Evolutionary conservation across 2,329 filamentous ascomycete genomes (phyloP).

Genomic region (Trichoderma sp.): DNA sequence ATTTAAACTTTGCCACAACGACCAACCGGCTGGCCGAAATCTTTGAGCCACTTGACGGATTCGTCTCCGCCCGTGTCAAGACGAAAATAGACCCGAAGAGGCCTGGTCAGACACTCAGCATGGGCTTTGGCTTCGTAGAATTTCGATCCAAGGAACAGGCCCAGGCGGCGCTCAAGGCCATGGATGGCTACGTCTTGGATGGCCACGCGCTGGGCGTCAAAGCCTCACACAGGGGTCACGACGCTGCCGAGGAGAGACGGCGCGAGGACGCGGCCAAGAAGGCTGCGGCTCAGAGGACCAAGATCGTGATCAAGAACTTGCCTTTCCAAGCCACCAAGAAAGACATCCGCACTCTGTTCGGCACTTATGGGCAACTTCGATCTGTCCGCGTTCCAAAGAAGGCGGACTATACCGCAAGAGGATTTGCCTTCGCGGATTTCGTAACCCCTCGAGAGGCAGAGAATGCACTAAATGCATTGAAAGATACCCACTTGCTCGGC

Average conservation of each 20-base stretch:
- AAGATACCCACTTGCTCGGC: constrained; percentile 90
- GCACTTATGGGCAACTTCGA: constrained; percentile 87
- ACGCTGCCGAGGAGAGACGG: constrained; percentile 84
- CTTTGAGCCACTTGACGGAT: constrained; percentile 82
- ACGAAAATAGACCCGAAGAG: constrained; percentile 93
- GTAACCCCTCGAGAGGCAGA: constrained; percentile 84
- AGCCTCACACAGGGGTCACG: constrained; percentile 81
- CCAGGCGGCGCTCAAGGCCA: constrained; percentile 75
- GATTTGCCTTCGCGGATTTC: constrained; percentile 97
- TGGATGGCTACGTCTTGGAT: constrained; percentile 88
- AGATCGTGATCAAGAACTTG: constrained; percentile 97
- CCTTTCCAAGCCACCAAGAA: constrained; percentile 95
- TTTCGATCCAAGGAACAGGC: constrained; percentile 80
- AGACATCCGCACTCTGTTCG: constrained; percentile 82
- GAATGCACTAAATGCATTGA: constrained; percentile 87
- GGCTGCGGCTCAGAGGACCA: constrained; percentile 73
- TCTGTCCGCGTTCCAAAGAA: constrained; percentile 95
- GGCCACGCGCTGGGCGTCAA: constrained; percentile 83
- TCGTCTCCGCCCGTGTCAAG: constrained; percentile 86
- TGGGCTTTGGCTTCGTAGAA: constrained; percentile 96
- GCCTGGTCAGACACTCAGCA: constrained; percentile 83
- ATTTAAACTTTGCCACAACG: constrained; percentile 89
- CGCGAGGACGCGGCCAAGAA: constrained; percentile 85
- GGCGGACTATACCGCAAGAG: constrained; percentile 83
- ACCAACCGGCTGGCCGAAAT: constrained; percentile 73